Evolutionary conservation across 2,329 filamentous ascomycete species (phyloP).

Genomic region (Cladosporium sp.): DNA sequence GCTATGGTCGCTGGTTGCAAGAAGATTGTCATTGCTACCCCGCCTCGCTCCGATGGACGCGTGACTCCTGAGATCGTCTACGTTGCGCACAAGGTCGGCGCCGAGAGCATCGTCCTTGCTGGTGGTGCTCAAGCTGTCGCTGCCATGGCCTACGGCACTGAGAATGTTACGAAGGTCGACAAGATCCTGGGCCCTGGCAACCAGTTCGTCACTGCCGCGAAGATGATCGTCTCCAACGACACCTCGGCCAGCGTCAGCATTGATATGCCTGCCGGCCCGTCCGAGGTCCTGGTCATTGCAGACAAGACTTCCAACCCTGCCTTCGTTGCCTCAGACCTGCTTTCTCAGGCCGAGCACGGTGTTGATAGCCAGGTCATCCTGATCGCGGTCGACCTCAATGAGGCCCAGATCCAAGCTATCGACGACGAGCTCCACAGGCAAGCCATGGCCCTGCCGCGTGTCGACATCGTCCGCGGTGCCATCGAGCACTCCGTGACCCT

Average conservation of each 20-base stretch:
- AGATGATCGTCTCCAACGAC: conserved; percentile 98
- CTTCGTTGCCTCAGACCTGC: conserved; percentile 89
- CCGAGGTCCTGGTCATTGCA: conserved; percentile 92
- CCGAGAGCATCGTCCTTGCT: conserved; percentile 90
- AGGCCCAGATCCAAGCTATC: conserved; percentile 69
- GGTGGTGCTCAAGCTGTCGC: conserved; percentile 94
- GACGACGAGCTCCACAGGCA: conserved; percentile 87
- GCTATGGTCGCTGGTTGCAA: conserved; percentile 96
- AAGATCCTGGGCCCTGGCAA: conserved; percentile 98
- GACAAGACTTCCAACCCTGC: conserved; percentile 83
- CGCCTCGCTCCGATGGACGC: conserved; percentile 80
- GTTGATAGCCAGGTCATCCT: conserved; percentile 92
- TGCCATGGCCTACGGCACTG: conserved; percentile 94
- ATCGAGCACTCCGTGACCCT: conserved; percentile 91
- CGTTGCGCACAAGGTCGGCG: conserved; percentile 91
- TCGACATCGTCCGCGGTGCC: conserved; percentile 85
- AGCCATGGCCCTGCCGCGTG: conserved; percentile 77
- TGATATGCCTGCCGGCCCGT: conserved; percentile 96
- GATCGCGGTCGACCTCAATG: conserved; percentile 73
- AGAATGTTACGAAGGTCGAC: conserved; percentile 91
- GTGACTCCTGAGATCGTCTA: conserved; percentile 97
- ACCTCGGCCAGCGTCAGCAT: conserved; percentile 93
- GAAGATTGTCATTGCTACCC: conserved; percentile 88
- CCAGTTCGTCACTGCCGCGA: conserved; percentile 95
- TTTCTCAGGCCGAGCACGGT: conserved; percentile 95